Base-by-base conservation (phyloP, 129 eudicot genomes). In the Tagetes erecta region DNA sequence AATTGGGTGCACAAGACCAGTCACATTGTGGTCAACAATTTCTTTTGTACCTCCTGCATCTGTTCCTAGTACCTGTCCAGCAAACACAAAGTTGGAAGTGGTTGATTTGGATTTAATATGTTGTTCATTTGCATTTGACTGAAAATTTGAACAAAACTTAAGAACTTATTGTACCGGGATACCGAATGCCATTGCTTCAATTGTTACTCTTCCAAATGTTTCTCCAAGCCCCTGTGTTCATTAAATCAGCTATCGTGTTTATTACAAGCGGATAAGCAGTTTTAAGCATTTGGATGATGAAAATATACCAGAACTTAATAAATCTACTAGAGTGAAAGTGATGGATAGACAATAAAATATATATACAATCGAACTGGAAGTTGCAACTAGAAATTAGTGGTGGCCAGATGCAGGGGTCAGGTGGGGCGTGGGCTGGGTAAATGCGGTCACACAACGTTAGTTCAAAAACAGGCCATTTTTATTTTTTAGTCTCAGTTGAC, bases 171-270 rank as follows among this genome's bases (percentile, higher is more conserved):
- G 2, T 90, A 93, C 98, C 77, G 98, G 98, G 69, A 94, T 87
- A 72, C 97, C 98, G 73, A 90, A 94, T 72, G 98, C 93, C 98
- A 94, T 94, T 58, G 98, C 98, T 81, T 93, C 98, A 78, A 90
- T 84, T 67, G 96, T 93, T n/a, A 90, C 98, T 81, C 98, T 81
- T 82, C 98, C 98, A 85, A 94, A 94, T 58, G 98, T 94, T 85
- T 94, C 98, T 60, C 98, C 97, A 40, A 88, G 57, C 33, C 96
- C 97, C 97, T 92, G 91, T 80, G 68, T 10, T 78, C 31, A 67
- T 46, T 46, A 20, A 20, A 20, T 20, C 27, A 20, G 27, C 27
- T 20, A 20, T 20, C 27, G 27, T 20, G 27, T 20, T 20, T 20
- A 20, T 20, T 45, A 55, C 35, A 30, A 31, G 64, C 38, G 3